Base-by-base conservation (phyloP, 306 rosid genomes). In the Pterocarpus macrocarpus region DNA sequence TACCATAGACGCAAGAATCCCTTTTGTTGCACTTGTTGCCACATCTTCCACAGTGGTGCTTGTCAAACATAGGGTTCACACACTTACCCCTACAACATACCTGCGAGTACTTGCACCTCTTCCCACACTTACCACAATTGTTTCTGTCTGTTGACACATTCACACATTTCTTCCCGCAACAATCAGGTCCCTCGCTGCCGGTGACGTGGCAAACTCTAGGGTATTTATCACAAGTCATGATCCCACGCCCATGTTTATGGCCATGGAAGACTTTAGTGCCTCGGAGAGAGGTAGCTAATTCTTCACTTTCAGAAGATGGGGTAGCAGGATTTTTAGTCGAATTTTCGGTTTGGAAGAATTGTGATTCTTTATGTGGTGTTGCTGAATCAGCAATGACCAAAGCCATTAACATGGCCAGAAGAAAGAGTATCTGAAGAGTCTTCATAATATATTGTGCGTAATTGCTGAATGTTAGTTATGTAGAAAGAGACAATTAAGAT, bases 111-210 rank as follows among this genome's bases (percentile, higher is more conserved):
- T 62, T 88, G 47, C 97, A 91, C 64, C 74, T 90, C 73, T 84
- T 91, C 17, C 90, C 91, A 69, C 97, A 91, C 58, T 0, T 73
- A 0, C 97, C 97, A 80, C 94, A 91, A 71, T 91, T 91, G 81
- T 81, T 67, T 63, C 76, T 78, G 74, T 91, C 91, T 0, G 50
- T 62, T 55, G 75, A 77, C 70, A 86, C 74, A 53, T 89, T 62
- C 33, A 91, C 96, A 53, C 96, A 91, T 64, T 77, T 87, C 78
- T 68, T 89, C 49, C 22, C 11, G 88, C 96, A 91, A 82, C 93
- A 91, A 28, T 82, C 84, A 3, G 82, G 87, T 3, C 92, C 91
- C 2, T 68, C 11, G 79, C 93, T 89, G 5, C 90, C 87, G 74
- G 69, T 56, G 0, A 10, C 85, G 1, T 22, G 80, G 11, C 97